Conservation (phyloP, 768 basidiomycete species). For the Amanita fuliginea region DNA sequence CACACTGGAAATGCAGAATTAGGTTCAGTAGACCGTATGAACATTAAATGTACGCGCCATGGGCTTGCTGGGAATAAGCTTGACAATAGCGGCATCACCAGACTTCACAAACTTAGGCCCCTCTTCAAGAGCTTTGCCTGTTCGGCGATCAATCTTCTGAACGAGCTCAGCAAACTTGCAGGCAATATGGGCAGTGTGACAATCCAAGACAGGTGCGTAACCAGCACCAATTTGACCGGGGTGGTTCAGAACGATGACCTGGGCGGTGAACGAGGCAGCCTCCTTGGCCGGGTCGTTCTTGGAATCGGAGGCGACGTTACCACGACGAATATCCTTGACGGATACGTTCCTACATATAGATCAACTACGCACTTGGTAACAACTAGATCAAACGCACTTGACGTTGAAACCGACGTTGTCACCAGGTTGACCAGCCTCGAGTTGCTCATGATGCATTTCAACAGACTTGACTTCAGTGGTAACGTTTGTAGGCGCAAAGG, state of each 20-base stretch:
- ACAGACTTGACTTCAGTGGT: slow-evolving; percentile 99
- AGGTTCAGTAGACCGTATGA: not conserved
- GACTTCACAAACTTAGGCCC: slow-evolving; percentile 98
- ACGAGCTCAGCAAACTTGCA: slow-evolving; percentile 98
- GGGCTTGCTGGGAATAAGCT: slow-evolving; percentile 92
- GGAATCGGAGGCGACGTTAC: slow-evolving; percentile 98
- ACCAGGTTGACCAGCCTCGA: slow-evolving; percentile 88
- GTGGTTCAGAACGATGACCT: slow-evolving; percentile 99
- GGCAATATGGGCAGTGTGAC: slow-evolving; percentile 99
- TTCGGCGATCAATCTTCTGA: slow-evolving; percentile 99
- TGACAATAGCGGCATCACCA: slow-evolving; percentile 98
- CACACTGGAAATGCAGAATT: slow-evolving; percentile 14
- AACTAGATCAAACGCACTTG: slow-evolving; percentile 44
- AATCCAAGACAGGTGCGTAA: slow-evolving; percentile 98
- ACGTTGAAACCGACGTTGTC: slow-evolving; percentile 99
- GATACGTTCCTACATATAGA: slow-evolving; percentile 80
- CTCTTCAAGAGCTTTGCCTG: slow-evolving; percentile 85
- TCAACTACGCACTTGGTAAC: not conserved
- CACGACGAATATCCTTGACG: slow-evolving; percentile 99
- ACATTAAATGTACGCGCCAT: slow-evolving; percentile 38
- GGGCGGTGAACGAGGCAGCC: slow-evolving; percentile 97
- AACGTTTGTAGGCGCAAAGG: slow-evolving; percentile 93
- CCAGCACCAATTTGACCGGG: slow-evolving; percentile 99
- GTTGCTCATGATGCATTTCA: slow-evolving; percentile 99
- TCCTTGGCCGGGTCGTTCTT: slow-evolving; percentile 99